Percentiles rank a stretch among this genome's conserved stretches.
phyloP scores from a whole-genome alignment of 164 flowering plant genomes.

The Magnolia changhungtana region DNA sequence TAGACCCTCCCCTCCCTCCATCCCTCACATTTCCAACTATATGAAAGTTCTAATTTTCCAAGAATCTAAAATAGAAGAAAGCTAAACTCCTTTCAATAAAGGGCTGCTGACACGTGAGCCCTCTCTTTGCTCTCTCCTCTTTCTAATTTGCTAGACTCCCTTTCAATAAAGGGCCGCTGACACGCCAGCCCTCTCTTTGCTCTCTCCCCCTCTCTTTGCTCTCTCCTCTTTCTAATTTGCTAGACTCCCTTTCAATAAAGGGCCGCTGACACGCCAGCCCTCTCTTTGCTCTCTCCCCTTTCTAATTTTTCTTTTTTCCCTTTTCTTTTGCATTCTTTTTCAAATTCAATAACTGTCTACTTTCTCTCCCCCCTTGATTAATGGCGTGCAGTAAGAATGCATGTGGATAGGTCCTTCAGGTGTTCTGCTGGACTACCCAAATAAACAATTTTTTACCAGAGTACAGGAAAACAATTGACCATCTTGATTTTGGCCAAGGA shows the following conservation, averaged over 20 bases:
- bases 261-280: neutral
- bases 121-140: neutral
- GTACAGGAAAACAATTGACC: too few species aligned
- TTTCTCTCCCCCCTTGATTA: neutral
- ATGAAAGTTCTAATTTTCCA: too few species aligned
- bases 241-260: neutral
- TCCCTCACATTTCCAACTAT: too few species aligned
- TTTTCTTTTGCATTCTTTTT: too few species aligned
- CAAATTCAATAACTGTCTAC: neutral
- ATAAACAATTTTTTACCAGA: too few species aligned
- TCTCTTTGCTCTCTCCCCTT: neutral
- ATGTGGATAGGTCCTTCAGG: too few species aligned
- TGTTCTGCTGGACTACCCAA: too few species aligned
- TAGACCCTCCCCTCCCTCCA: neutral
- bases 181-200: too few species aligned
- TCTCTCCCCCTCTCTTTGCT: too few species aligned
- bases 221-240: neutral
- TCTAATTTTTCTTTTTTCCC: neutral
- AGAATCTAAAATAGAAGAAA: too few species aligned
- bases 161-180: too few species aligned
- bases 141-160: too few species aligned
- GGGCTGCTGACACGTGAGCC: neutral
- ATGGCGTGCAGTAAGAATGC: neutral
- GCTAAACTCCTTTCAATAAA: neutral
- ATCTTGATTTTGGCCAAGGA: neutral